Conservation (phyloP, 495 filamentous ascomycete genomes). For the Cercophora newfieldiana region DNA sequence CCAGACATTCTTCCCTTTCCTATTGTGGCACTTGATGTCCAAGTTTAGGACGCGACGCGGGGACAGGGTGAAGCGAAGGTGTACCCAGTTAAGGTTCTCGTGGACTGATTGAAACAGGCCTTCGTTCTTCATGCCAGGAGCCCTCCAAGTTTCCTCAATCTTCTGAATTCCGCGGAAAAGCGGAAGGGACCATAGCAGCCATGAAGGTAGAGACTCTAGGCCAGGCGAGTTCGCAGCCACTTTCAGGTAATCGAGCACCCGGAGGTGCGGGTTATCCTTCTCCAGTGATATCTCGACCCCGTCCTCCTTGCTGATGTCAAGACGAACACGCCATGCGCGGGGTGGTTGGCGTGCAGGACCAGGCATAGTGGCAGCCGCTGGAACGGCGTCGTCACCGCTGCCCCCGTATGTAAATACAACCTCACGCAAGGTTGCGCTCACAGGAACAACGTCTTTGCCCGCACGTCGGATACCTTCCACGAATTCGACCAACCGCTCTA, state of each 20-base stretch:
- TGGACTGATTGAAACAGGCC: conserved; percentile 44
- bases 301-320: conserved; percentile 34
- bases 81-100: conserved; percentile 49
- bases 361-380: neutral
- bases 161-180: conserved; percentile 64
- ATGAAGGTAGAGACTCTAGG: conserved; percentile 38
- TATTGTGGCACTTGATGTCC: conserved; percentile 37
- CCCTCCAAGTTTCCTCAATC: conserved; percentile 49
- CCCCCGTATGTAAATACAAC: conserved; percentile 63
- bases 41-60: conserved; percentile 36
- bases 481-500: conserved; percentile 66
- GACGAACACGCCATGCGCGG: conserved; percentile 39
- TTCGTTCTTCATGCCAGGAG: conserved; percentile 31
- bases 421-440: conserved; percentile 58
- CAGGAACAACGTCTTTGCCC: conserved; percentile 49
- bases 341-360: conserved; percentile 1
- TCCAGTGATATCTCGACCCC: conserved; percentile 56
- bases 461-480: conserved; percentile 59
- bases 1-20: conserved; percentile 44
- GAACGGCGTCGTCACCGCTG: neutral
- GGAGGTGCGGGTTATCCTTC: conserved; percentile 70
- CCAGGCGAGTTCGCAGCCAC: conserved; percentile 57
- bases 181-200: conserved; percentile 61
- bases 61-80: conserved; percentile 46
- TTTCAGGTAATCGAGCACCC: conserved; percentile 65